Conservation (phyloP, 768 basidiomycete genomes). For the Pleurotus cornucopiae region DNA sequence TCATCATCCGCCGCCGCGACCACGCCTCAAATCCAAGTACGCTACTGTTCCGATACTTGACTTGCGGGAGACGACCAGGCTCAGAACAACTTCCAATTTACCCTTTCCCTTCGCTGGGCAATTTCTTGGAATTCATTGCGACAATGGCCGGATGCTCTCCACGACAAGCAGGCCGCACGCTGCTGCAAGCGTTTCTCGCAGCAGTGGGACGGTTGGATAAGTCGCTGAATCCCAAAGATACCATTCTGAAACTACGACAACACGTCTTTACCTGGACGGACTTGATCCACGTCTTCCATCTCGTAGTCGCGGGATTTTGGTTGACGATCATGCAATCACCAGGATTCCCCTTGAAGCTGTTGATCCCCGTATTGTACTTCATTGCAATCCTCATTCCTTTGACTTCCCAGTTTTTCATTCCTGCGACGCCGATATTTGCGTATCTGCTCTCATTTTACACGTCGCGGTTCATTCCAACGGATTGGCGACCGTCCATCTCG, state of each 20-base stretch:
- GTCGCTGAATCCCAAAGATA: slow-evolving; percentile 67
- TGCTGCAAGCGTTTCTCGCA: slow-evolving; percentile 46
- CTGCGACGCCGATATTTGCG: slow-evolving; percentile 80
- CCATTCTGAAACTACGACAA: slow-evolving; percentile 51
- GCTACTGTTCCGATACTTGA: no score
- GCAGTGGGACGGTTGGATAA: slow-evolving; percentile 71
- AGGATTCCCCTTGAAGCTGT: slow-evolving; percentile 66
- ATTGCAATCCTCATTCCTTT: slow-evolving; percentile 74
- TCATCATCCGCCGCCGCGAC: no score
- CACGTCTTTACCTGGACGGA: slow-evolving; percentile 58
- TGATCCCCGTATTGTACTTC: slow-evolving; percentile 70
- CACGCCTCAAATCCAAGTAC: no score
- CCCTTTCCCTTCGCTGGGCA: no score
- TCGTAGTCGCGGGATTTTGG: slow-evolving; percentile 65
- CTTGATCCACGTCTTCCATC: slow-evolving; percentile 60
- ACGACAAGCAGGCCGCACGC: neutral
- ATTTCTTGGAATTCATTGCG: neutral
- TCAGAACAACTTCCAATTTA: no score
- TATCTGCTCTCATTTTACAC: slow-evolving; percentile 88
- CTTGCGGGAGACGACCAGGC: no score
- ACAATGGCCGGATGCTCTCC: slow-evolving; percentile 1
- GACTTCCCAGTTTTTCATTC: slow-evolving; percentile 87
- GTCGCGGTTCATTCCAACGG: slow-evolving; percentile 77
- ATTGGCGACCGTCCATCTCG: slow-evolving; percentile 77
- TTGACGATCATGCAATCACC: slow-evolving; percentile 68